Base-by-base conservation (phyloP, 306 rosid species). In the Cercis canadensis region DNA sequence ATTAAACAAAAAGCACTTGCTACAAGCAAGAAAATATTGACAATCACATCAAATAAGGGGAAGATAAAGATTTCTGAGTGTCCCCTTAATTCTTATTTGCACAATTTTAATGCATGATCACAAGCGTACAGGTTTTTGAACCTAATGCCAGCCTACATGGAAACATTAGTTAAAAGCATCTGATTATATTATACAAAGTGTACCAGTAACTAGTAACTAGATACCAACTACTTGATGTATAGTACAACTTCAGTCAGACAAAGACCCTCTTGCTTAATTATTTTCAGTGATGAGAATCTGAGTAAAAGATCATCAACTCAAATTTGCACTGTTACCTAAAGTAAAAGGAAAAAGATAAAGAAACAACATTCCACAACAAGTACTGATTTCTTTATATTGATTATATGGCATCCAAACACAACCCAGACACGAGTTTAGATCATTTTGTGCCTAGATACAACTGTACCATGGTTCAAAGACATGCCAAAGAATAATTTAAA, bases 321-420 rank as follows among this genome's bases (percentile, higher is more conserved):
- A 67, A 64, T 45, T 39, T 67, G 69, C 40, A 24, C 37, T 62
- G 41, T n/a, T 39, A 57, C 17, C 50, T 41, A 50, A 5, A 55
- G 37, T 7, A 3, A 61, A 61, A 45, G 55, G 54, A n/a, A 45
- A 46, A 59, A n/a, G n/a, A 45, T 39, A 41, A 44, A 61, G 29
- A 49, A 29, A n/a, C n/a, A n/a, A n/a, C n/a, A n/a, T n/a, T 21
- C 34, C 40, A 65, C 45, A 29, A 44, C 45, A 56, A 56, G 24
- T 47, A 49, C 47, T 39, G 55, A 64, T 44, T 44, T 21, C 11
- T 64, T 55, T 41, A 64, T 33, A 56, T 56, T 36, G 57, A n/a
- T n/a, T n/a, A n/a, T n/a, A n/a, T 49, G 69, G 67, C 68, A 75
- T 65, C 55, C 61, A 61, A 34, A 49, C 73, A 33, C 71, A 18